Conservation (phyloP, 2,329 filamentous ascomycete genomes). For the Ilyonectria destructans region DNA sequence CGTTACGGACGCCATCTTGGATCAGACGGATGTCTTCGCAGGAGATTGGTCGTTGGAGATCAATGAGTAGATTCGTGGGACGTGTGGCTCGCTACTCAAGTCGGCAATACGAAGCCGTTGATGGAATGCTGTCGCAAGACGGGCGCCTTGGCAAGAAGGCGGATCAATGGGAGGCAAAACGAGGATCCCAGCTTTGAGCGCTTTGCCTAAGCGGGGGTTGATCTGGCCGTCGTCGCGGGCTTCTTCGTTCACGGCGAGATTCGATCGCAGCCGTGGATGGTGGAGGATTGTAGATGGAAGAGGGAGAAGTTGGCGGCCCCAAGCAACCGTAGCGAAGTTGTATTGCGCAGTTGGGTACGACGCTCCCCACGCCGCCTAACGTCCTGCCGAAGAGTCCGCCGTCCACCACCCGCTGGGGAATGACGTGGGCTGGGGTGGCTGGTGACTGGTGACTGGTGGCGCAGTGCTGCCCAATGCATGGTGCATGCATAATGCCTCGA, state of each 20-base stretch:
- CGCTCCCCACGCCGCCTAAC: slow-evolving; percentile 33
- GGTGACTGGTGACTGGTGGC: slow-evolving; percentile 44
- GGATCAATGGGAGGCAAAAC: slow-evolving; percentile 10
- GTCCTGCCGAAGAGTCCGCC: slow-evolving; percentile 30
- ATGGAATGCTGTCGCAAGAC: slow-evolving; percentile 31
- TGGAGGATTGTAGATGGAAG: slow-evolving; percentile 3
- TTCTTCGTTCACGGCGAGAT: neutral
- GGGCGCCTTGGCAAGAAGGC: slow-evolving; percentile 12
- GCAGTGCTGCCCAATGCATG: slow-evolving; percentile 38
- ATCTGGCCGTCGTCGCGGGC: neutral
- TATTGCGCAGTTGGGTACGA: slow-evolving; percentile 31
- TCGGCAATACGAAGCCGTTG: slow-evolving; percentile 3
- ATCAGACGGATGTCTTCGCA: neutral
- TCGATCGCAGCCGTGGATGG: slow-evolving; percentile 8
- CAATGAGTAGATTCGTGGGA: neutral
- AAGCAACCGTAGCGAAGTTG: slow-evolving; percentile 14
- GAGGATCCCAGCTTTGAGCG: slow-evolving; percentile 17
- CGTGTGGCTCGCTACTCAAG: neutral
- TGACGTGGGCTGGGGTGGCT: slow-evolving; percentile 51
- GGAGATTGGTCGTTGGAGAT: neutral
- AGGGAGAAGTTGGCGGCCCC: neutral
- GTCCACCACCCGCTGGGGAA: slow-evolving; percentile 28
- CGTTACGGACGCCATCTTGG: slow-evolving; percentile 89
- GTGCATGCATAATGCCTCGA: slow-evolving; percentile 12
- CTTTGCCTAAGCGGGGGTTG: slow-evolving; percentile 22